These are phyloP conservation scores for Flaveria sonorensis DNA, from an alignment of 129 eudicot genomes.

Conservation along the genomic window DNA sequence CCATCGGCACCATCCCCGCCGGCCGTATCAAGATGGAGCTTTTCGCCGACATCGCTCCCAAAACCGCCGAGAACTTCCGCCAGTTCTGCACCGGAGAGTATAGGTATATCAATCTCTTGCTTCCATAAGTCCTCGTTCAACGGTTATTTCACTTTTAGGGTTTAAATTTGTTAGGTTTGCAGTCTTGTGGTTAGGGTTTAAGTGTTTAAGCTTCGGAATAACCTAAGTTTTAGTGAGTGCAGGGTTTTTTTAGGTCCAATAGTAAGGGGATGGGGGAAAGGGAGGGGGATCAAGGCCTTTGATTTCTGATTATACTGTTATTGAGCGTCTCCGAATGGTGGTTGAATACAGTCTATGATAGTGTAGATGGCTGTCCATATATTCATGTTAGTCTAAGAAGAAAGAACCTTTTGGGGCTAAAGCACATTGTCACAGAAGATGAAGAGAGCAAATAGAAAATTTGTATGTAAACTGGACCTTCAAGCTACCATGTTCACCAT, in stretches of 20 bases:
- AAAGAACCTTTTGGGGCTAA: not conserved
- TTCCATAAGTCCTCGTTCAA: not conserved
- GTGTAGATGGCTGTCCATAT: not conserved
- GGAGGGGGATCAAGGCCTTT: too few relatives aligned
- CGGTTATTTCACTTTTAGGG: not conserved
- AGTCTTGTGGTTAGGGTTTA: not conserved
- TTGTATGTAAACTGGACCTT: not conserved
- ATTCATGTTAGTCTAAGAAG: not conserved
- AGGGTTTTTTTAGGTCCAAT: too few relatives aligned
- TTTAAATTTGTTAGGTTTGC: not conserved
- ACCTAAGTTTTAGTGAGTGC: not conserved
- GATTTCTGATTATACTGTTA: too few relatives aligned
- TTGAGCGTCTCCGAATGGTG: not conserved
- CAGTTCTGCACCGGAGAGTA: constrained; percentile 97
- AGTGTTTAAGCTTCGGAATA: not conserved
- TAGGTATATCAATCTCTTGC: constrained; percentile 42
- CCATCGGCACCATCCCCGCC: constrained; percentile 93
- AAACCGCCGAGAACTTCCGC: constrained; percentile 94
- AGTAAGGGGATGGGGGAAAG: not conserved
- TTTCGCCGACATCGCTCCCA: constrained; percentile 92
- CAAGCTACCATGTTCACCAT: not conserved
- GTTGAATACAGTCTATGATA: not conserved
- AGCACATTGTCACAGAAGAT: not conserved
- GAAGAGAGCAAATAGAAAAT: not conserved
- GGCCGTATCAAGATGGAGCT: constrained; percentile 99